Conservation (phyloP, 805 yeast genomes). For the Pichia membranifaciens region DNA sequence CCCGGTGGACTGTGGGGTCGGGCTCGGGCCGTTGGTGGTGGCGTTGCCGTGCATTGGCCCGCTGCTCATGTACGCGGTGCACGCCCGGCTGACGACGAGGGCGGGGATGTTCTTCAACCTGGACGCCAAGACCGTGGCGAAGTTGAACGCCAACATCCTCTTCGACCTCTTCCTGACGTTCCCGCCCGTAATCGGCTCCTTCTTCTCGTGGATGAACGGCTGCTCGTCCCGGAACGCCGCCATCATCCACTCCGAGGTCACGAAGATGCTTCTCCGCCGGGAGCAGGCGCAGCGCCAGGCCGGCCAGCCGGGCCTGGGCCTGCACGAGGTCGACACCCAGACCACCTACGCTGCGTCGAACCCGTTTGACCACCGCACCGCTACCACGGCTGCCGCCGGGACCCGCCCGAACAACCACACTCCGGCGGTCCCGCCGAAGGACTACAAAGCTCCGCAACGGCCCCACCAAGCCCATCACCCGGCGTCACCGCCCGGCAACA, state of each 20-base stretch:
- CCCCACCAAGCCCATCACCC: neutral
- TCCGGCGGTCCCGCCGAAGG: neutral
- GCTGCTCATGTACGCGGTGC: slow-evolving; percentile 68
- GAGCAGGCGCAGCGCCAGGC: slow-evolving; percentile 3
- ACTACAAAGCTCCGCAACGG: neutral
- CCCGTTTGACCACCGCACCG: too few relatives aligned
- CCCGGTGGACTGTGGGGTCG: slow-evolving; percentile 69
- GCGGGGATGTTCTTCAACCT: slow-evolving; percentile 54
- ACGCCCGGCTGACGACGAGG: slow-evolving; percentile 55
- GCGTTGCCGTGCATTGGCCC: slow-evolving; percentile 82
- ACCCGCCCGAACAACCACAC: slow-evolving; percentile 5
- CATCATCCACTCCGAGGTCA: slow-evolving; percentile 46
- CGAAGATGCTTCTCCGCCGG: slow-evolving; percentile 18
- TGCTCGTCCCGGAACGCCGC: slow-evolving; percentile 91
- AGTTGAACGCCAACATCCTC: slow-evolving; percentile 70
- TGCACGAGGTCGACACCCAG: too few relatives aligned
- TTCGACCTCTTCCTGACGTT: slow-evolving; percentile 70
- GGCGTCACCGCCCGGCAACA: too few relatives aligned
- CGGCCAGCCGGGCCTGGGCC: too few relatives aligned
- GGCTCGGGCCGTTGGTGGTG: slow-evolving; percentile 68
- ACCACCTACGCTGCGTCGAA: too few relatives aligned
- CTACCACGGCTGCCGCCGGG: too few relatives aligned
- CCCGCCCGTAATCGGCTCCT: slow-evolving; percentile 74
- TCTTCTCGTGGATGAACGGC: slow-evolving; percentile 74
- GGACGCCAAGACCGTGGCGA: slow-evolving; percentile 54